Conservation (phyloP, 176 grass and related monocot genomes). For the Puya raimondii region DNA sequence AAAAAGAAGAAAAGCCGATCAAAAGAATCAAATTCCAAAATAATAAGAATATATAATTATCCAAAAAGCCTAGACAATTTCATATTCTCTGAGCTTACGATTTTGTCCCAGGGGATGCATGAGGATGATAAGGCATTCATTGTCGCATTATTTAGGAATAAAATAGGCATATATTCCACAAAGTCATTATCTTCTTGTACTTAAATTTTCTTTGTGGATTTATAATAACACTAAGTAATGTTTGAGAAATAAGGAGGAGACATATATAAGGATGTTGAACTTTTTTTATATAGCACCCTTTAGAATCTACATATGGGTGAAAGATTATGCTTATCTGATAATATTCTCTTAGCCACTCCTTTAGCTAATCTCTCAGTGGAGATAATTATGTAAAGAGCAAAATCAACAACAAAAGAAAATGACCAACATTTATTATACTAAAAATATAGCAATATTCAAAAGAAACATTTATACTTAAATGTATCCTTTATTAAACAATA, state of each 20-base stretch:
- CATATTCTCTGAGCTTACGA: not conserved
- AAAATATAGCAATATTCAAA: not conserved
- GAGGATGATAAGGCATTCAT: not conserved
- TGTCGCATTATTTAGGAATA: not conserved
- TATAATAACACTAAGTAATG: not conserved
- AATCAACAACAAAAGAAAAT: not conserved
- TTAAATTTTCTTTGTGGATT: not conserved
- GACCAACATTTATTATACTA: not conserved
- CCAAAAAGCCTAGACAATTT: not conserved
- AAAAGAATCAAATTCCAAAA: no score
- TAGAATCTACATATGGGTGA: not conserved
- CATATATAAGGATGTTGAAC: not conserved
- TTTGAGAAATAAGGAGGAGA: not conserved
- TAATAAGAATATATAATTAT: no score
- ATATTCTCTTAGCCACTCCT: not conserved
- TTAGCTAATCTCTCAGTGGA: slow-evolving; percentile 1
- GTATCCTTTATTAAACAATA: no score
- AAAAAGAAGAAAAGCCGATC: no score
- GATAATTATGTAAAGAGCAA: slow-evolving; percentile 7
- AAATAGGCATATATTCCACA: no score
- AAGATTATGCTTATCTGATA: not conserved
- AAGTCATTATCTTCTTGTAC: not conserved
- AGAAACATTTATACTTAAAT: no score
- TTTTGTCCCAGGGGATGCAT: not conserved
- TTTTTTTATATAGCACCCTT: not conserved